Evolutionary conservation across 306 rosid species (phyloP).

Genomic region (Astragalus glycyphyllos): DNA sequence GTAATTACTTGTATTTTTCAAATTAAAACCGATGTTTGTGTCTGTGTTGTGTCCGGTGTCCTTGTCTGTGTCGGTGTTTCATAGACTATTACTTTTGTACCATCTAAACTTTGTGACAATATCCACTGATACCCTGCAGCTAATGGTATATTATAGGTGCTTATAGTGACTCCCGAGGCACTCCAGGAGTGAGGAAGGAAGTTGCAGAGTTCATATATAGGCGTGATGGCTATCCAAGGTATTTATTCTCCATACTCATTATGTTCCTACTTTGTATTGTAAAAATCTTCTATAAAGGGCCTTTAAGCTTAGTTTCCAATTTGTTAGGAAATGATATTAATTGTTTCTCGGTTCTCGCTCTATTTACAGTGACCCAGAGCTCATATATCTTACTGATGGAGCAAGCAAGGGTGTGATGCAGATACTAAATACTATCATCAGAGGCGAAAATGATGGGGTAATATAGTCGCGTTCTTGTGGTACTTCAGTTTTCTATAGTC

Average conservation of each 20-base stretch:
- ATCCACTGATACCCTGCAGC: constrained; percentile 35
- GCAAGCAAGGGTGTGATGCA: constrained; percentile 99
- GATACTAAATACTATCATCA: constrained; percentile 83
- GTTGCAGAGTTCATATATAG: constrained; percentile 87
- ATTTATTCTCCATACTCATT: constrained; percentile 26
- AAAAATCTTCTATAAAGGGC: constrained; percentile 8
- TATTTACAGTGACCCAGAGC: constrained; percentile 85
- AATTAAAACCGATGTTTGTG: no score
- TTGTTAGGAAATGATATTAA: constrained; percentile 39
- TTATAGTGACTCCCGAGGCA: constrained; percentile 95
- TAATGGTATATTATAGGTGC: constrained; percentile 68
- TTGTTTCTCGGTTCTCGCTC: constrained; percentile 46
- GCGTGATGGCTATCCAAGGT: constrained; percentile 99
- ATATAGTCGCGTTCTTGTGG: constrained; percentile 22
- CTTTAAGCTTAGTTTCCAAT: constrained; percentile 41
- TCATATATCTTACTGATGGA: constrained; percentile 95
- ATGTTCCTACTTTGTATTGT: neutral
- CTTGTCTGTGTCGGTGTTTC: no score
- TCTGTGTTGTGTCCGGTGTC: no score
- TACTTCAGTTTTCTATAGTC: constrained; percentile 20
- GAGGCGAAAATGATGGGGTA: constrained; percentile 94
- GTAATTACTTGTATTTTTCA: no score
- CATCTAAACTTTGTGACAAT: constrained; percentile 1
- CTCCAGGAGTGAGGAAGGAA: constrained; percentile 93
- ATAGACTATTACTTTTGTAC: no score